Evolutionary conservation across 2,329 filamentous ascomycete species (phyloP).

Genomic region (Ceratocystis cubensis): DNA sequence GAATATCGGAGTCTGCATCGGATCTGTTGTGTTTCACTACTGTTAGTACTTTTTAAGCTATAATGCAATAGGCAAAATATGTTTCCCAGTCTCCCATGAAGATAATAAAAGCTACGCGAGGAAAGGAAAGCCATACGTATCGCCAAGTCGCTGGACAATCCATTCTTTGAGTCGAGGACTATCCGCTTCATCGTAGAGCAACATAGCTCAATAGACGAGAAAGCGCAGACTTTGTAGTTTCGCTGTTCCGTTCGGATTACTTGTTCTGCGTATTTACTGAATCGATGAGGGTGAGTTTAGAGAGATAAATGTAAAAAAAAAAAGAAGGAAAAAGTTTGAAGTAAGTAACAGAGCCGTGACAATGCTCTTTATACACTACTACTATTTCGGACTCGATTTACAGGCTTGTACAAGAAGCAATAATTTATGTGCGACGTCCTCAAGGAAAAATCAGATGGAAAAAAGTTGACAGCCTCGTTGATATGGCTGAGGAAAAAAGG

Average conservation of each 20-base stretch:
- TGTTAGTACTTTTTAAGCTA: constrained; percentile 16
- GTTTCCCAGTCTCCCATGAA: background rate
- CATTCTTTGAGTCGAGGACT: constrained; percentile 56
- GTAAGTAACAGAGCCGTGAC: too few species aligned
- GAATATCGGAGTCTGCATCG: constrained; percentile 67
- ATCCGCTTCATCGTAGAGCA: constrained; percentile 53
- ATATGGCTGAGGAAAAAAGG: constrained; percentile 7
- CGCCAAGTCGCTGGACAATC: constrained; percentile 65
- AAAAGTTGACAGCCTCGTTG: constrained; percentile 9
- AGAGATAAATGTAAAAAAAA: too few species aligned
- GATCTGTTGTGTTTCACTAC: constrained; percentile 37
- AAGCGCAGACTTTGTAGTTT: constrained; percentile 20
- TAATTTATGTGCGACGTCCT: background rate
- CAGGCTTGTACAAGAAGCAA: background rate
- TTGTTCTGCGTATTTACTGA: background rate
- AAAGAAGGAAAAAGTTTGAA: too few species aligned
- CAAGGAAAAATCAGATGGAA: constrained; percentile 6
- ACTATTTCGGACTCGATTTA: too few species aligned
- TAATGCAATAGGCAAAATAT: background rate
- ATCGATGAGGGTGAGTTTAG: too few species aligned
- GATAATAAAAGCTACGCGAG: background rate
- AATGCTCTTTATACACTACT: too few species aligned
- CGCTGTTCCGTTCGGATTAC: background rate
- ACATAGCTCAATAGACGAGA: constrained; percentile 25
- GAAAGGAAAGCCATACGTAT: constrained; percentile 44